Evolutionary conservation across 2,329 filamentous ascomycete genomes (phyloP).

Genomic region (Penicillium palitans): DNA sequence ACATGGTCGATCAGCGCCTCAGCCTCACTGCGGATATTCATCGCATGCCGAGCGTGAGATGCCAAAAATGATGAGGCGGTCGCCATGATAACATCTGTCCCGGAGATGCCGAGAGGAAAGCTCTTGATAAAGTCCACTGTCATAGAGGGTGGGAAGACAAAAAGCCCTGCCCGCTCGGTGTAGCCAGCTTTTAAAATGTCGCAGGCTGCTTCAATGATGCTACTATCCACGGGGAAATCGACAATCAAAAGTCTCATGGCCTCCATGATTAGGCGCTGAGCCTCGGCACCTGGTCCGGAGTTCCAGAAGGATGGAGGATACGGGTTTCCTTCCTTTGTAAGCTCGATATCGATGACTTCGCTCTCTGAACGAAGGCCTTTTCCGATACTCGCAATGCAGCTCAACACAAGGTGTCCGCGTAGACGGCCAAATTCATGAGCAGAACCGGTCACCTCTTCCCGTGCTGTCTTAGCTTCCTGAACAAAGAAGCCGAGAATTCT

Average conservation of each 20-base stretch:
- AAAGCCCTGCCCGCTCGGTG: slow-evolving; percentile 46
- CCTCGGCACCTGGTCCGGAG: slow-evolving; percentile 30
- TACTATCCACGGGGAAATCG: slow-evolving; percentile 41
- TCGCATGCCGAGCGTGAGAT: slow-evolving; percentile 40
- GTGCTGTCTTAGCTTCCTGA: slow-evolving; percentile 35
- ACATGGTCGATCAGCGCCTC: slow-evolving; percentile 42
- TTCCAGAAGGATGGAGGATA: slow-evolving; percentile 43
- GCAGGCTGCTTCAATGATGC: slow-evolving; percentile 48
- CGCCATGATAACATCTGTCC: slow-evolving; percentile 47
- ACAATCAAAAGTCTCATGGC: slow-evolving; percentile 43
- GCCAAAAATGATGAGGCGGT: slow-evolving; percentile 50
- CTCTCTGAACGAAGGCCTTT: slow-evolving; percentile 41
- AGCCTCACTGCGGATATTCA: slow-evolving; percentile 36
- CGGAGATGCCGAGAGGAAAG: slow-evolving; percentile 41
- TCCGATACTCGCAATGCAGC: slow-evolving; percentile 45
- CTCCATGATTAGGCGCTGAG: slow-evolving; percentile 42
- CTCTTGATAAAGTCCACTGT: slow-evolving; percentile 45
- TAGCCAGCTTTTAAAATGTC: slow-evolving; percentile 50
- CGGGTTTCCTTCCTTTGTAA: slow-evolving; percentile 24
- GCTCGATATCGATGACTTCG: slow-evolving; percentile 38
- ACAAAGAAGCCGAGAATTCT: slow-evolving; percentile 41
- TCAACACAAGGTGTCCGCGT: slow-evolving; percentile 38
- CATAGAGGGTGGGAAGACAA: slow-evolving; percentile 45
- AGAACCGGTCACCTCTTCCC: slow-evolving; percentile 32
- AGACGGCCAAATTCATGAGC: slow-evolving; percentile 37